Evolutionary conservation across 768 basidiomycete genomes (phyloP), one percentile per base, ranked within the genome.

Genomic region (Termitomyces eurrhizus): DNA sequence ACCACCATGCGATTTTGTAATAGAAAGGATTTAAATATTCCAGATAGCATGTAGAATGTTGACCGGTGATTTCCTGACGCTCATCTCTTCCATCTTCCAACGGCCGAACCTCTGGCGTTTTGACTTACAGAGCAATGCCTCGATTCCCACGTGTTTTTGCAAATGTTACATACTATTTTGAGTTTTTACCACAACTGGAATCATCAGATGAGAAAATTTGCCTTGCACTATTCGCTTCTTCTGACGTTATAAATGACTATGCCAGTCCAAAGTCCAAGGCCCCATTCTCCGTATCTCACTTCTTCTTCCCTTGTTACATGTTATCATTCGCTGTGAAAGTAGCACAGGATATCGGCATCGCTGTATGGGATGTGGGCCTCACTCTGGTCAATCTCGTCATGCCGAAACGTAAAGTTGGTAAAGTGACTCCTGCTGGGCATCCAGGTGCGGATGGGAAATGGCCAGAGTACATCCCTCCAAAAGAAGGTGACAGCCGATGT

Each of bases 401-500:
- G 1, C 83, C 82, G 0, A 81, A 75, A 48, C 76, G 76, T 13
- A 78, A 76, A 33, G 69, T 77, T 3, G 89, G 88, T 0, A 75
- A 77, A 35, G 84, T 89, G 44, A 82, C 82, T 0, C 83, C 82
- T 1, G 70, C 73, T 33, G 85, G 85, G 0, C 72, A 78, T 55
- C 80, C 83, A 3, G 88, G 87, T 0, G 79, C 74, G 52, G 82
- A 77, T 35, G 87, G 89, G 0, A 67, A 77, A 49, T 92, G 90
- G 90, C 89, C 90, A 0, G 83, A 86, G 66, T 91, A 80, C 66
- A 72, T 78, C 1, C 71, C 85, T 2, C 80, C 88, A 11, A 72
- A 70, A 59, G 78, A 84, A 9, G 83, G 82, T 1, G 90, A 92
- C 64, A 90, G 89, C 66, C 77, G 91, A 2, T 83, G 83, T 62